Percentiles rank a stretch among this genome's conserved stretches.
These are phyloP conservation scores for Debaryomyces castellii DNA, from an alignment of 805 yeast genomes.

Conservation along the genomic window DNA sequence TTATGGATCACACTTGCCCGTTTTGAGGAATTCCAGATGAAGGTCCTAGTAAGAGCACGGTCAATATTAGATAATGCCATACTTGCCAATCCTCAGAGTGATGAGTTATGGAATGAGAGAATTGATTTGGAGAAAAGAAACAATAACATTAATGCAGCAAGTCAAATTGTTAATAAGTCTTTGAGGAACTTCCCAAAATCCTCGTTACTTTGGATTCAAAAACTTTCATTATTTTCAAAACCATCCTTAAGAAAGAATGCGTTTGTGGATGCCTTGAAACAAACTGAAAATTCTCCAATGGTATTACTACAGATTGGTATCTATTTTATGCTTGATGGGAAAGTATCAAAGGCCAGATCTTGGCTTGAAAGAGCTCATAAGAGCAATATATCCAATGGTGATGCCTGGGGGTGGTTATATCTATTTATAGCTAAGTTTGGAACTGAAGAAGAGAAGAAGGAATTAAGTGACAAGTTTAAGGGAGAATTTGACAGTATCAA, in stretches of 20 bases:
- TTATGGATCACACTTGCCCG: slow-evolving; percentile 59
- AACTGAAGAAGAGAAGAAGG: slow-evolving; percentile 31
- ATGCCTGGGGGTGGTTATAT: slow-evolving; percentile 70
- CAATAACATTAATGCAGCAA: slow-evolving; percentile 52
- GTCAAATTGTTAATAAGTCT: slow-evolving; percentile 56
- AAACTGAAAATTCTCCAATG: slow-evolving; percentile 57
- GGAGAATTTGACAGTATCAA: slow-evolving; percentile 49
- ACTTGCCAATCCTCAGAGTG: slow-evolving; percentile 47
- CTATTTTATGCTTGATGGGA: slow-evolving; percentile 65
- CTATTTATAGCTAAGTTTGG: slow-evolving; percentile 43
- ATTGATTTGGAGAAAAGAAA: slow-evolving; percentile 55
- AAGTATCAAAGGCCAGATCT: slow-evolving; percentile 57
- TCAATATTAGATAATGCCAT: slow-evolving; percentile 70
- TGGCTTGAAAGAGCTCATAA: slow-evolving; percentile 74
- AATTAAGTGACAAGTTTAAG: slow-evolving; percentile 34
- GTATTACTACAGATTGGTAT: slow-evolving; percentile 66
- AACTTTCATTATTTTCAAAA: slow-evolving; percentile 47
- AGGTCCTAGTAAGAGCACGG: slow-evolving; percentile 58
- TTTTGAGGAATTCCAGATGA: slow-evolving; percentile 43
- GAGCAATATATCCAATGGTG: slow-evolving; percentile 65
- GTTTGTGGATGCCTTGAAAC: slow-evolving; percentile 68
- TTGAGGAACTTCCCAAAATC: slow-evolving; percentile 57
- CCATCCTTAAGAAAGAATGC: slow-evolving; percentile 54
- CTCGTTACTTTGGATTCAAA: slow-evolving; percentile 64
- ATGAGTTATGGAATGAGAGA: slow-evolving; percentile 57